Conservation (phyloP, 2,329 filamentous ascomycete genomes). For the Xylariaceae sp. region DNA sequence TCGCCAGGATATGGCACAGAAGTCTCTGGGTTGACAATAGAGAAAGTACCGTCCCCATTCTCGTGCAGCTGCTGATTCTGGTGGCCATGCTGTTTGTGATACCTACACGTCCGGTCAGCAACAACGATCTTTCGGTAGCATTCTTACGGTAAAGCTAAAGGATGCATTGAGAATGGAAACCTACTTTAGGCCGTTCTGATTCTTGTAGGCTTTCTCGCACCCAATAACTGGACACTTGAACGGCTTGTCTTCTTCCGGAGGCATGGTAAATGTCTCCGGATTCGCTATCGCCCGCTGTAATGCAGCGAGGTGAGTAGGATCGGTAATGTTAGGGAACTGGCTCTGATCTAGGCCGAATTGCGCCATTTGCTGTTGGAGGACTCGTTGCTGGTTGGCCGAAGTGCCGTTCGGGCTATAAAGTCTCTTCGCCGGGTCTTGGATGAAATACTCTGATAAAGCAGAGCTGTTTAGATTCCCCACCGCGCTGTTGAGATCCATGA, state of each 20-base stretch:
- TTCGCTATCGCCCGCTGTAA: conserved; percentile 45
- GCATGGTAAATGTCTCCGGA: conserved; percentile 58
- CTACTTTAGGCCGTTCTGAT: conserved; percentile 97
- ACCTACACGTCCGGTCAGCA: conserved; percentile 43
- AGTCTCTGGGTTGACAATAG: conserved; percentile 95
- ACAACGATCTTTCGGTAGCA: conserved; percentile 14
- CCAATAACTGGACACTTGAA: conserved; percentile 98
- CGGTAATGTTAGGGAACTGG: conserved; percentile 72
- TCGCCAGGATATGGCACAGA: conserved; percentile 92
- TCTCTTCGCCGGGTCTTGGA: conserved; percentile 92
- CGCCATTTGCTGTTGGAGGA: conserved; percentile 63
- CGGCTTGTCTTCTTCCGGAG: conserved; percentile 89
- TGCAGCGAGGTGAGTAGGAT: conserved; percentile 57
- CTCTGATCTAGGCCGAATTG: conserved; percentile 71
- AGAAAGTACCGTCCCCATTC: conserved; percentile 95
- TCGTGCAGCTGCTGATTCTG: conserved; percentile 95
- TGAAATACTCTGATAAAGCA: conserved; percentile 56
- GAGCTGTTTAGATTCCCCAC: conserved; percentile 49
- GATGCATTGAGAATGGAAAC: conserved; percentile 28
- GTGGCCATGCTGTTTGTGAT: conserved; percentile 80
- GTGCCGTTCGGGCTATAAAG: conserved; percentile 82
- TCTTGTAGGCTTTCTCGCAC: conserved; percentile 99
- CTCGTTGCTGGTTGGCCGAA: conserved; percentile 55
- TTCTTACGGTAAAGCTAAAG: conserved; percentile 10
- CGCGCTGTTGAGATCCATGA: conserved; percentile 56